phyloP scores from a whole-genome alignment of 208 protist species.

The Trypanosoma rangeli region DNA sequence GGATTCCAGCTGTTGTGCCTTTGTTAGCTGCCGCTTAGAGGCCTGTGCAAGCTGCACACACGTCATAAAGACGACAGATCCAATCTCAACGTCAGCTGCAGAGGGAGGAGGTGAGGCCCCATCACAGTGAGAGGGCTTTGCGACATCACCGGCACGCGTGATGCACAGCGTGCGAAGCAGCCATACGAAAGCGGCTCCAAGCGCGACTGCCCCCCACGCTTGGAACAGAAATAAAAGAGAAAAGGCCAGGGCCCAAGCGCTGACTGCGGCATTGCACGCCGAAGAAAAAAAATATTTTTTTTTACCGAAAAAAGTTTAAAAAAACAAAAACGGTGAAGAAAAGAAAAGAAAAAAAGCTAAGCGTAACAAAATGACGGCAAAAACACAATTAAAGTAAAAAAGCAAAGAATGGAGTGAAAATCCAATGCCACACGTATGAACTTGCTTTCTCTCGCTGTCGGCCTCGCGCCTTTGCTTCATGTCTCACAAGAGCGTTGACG shows the following conservation, averaged over 20 bases:
- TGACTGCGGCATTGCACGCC: not conserved
- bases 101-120: not conserved
- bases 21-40: conserved; percentile 38
- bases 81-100: conserved; percentile 5
- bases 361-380: not conserved
- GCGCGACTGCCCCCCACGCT: conserved; percentile 17
- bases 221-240: conserved; percentile 7
- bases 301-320: not conserved
- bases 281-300: conserved; percentile 6
- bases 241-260: not conserved
- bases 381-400: not conserved
- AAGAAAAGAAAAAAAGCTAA: not conserved
- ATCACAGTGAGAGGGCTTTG: not conserved
- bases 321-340: not conserved
- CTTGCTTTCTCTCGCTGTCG: not conserved
- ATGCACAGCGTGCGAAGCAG: not conserved
- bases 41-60: conserved; percentile 47
- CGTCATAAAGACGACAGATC: conserved; percentile 57
- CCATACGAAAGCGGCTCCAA: conserved; percentile 7
- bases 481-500: no score
- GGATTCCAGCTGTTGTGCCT: conserved; percentile 23
- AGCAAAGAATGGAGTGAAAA: not conserved
- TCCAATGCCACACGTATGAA: not conserved
- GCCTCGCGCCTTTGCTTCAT: not conserved
- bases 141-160: not conserved